Evolutionary conservation across 768 basidiomycete species (phyloP), one percentile per base, ranked within the genome.

Genomic region (Nidula microcarpa): DNA sequence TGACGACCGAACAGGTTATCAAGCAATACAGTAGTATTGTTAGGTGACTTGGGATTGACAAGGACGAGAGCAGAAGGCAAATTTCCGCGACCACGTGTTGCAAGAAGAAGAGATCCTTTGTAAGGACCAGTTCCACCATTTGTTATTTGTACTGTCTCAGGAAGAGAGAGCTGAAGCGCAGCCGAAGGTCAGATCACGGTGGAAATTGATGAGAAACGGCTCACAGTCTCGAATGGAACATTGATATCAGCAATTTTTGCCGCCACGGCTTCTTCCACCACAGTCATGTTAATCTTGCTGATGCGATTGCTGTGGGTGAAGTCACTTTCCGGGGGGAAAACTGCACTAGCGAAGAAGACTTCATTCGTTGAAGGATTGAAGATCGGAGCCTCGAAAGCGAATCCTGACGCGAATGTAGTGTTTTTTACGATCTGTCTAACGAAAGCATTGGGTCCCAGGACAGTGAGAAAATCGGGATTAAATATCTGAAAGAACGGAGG

Each of bases 1-100:
- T 90, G 89, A 2, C 87, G 74, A 1, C 89, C 89, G 59, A 80
- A 87, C 67, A 78, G 89, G 68, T 91, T 91, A 68, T 91, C 87
- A 54, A 92, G 66, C 13, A 92, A 65, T 32, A 87, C 77, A 0
- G 86, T 89, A 3, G 79, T 69, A 51, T 90, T 87, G 67, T 83
- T 74, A 0, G 89, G 89, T 6, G 78, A 62, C 3, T 60, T 63
- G 0, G 88, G 86, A 62, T 89, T 82, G 47, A 89, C 82, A 18
- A 86, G 76, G 0, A 76, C 81, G 23, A 91, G 61, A 3, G 80
- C 80, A 17, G 88, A 80, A 6, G 88, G 84, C 6, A 77, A 68
- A 30, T 74, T 65, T 0, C 83, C 87, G 49, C 85, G 80, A 33
- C 88, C 87, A 16, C 85, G 86, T 10, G 78, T 86, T 43, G 81